Evolutionary conservation across 2,329 filamentous ascomycete species (phyloP), one percentile per base, ranked within the genome.

Genomic region (Ophiocordyceps robertsii): DNA sequence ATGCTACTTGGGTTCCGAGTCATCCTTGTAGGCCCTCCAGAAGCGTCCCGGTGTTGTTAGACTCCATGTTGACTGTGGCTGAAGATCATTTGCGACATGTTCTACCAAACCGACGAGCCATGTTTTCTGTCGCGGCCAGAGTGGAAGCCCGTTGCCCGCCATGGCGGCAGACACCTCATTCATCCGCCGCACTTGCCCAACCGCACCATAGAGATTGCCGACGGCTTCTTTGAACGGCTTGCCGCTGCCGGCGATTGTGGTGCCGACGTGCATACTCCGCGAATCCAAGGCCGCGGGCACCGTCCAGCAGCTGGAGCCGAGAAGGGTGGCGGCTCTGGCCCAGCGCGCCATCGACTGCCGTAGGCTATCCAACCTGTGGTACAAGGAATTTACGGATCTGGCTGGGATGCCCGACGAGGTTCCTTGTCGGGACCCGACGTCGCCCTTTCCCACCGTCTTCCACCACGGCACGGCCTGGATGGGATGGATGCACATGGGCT

Each of bases 221-320:
- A 66, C 48, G 47, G 47, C 12, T 64, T 61, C 49, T 56, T 63
- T 42, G 45, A 51, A 31, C 50, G 54, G 19, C 52, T 66, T 27
- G 24, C 3, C 24, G 37, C 47, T 66, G 10, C 57, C 62, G 2
- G 49, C 50, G 35, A 49, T 66, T 19, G 45, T 65, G 33, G 55
- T 51, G 38, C 48, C 54, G 39, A 55, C 56, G 38, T 61, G 57
- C 44, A 40, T 49, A 11, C 51, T 66, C 31, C 59, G 60, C 30
- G 47, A 58, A 37, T 53, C 53, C 24, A 55, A 45, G 21, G 45
- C 48, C 30, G 42, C 45, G 41, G 45, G 43, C 43, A 40, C 41
- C 19, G 27, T 38, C 11, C 39, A 40, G 31, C 53, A 54, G 27
- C 47, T 59, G 29, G 54, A 60, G 32, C 45, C 49, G 2, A 56